Percentiles rank a stretch among this genome's conserved stretches.
phyloP scores from a whole-genome alignment of 1,139 yeast species.

The Debaryomycetaceae sp. region DNA sequence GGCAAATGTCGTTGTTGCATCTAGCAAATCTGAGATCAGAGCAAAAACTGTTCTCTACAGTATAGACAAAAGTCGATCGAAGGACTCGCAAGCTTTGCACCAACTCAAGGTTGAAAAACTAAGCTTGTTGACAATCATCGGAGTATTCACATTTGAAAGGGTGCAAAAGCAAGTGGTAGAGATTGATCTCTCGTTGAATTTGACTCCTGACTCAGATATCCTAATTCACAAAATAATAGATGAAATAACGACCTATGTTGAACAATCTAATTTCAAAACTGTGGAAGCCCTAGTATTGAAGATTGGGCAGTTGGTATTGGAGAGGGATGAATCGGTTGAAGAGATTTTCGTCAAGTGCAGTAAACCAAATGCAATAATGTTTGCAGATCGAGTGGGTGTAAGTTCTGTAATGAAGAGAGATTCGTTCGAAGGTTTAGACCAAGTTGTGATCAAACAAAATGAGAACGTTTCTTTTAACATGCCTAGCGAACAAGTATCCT shows the following conservation, averaged over 20 bases:
- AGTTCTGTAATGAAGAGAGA: constrained; percentile 50
- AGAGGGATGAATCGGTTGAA: constrained; percentile 32
- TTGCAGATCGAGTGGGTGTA: constrained; percentile 89
- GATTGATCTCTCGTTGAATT: constrained; percentile 49
- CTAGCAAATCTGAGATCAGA: constrained; percentile 54
- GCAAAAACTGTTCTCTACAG: constrained; percentile 48
- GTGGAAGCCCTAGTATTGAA: constrained; percentile 86
- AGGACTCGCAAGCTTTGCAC: constrained; percentile 26
- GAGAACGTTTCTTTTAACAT: constrained; percentile 18
- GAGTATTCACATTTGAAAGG: constrained; percentile 89
- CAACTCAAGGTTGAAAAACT: constrained; percentile 41
- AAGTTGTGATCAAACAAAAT: constrained; percentile 13
- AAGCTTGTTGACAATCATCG: constrained; percentile 70
- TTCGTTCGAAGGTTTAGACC: constrained; percentile 26
- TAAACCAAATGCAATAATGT: constrained; percentile 85
- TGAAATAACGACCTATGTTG: constrained; percentile 56
- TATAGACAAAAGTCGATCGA: constrained; percentile 24
- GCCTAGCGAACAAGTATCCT: constrained; percentile 28
- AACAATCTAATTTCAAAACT: constrained; percentile 75
- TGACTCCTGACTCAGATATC: constrained; percentile 35
- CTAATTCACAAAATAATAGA: constrained; percentile 39
- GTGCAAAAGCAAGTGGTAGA: constrained; percentile 71
- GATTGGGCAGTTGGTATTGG: constrained; percentile 61
- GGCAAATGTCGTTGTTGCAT: constrained; percentile 42
- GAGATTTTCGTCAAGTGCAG: constrained; percentile 57